phyloP scores from a whole-genome alignment of 2,329 filamentous ascomycete genomes.

The Graphiopsis chlorocephala region DNA sequence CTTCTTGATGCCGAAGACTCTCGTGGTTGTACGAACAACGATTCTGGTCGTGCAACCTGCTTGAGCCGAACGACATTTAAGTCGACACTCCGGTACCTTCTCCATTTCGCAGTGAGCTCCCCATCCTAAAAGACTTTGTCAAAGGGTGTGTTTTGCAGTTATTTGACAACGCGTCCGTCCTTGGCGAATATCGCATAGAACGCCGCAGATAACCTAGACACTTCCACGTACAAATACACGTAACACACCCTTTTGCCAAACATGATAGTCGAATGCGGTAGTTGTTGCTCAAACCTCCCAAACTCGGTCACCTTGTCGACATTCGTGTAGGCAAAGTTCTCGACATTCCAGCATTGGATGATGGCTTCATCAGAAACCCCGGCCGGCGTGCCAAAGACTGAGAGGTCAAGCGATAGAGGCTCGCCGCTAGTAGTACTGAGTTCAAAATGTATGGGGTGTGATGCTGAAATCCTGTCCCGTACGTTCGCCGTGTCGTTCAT shows the following conservation, averaged over 20 bases:
- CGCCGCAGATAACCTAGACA: neutral
- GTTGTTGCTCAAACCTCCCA: neutral
- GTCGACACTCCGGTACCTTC: neutral
- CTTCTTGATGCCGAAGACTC: neutral
- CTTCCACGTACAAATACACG: constrained; percentile 1
- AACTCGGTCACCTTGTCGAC: constrained; percentile 1
- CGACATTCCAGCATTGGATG: neutral
- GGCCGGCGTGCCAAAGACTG: neutral
- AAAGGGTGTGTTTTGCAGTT: neutral
- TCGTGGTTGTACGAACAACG: neutral
- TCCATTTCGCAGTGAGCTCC: neutral
- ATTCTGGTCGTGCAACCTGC: neutral
- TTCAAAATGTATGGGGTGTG: constrained; percentile 1
- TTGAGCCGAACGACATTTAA: neutral
- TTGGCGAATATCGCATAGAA: constrained; percentile 1
- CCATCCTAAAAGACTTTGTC: neutral
- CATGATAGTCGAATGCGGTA: neutral
- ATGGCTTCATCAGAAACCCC: neutral
- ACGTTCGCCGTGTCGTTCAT: neutral
- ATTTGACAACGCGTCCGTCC: neutral
- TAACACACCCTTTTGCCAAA: neutral
- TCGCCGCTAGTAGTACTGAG: neutral
- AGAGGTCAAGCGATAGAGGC: constrained; percentile 2
- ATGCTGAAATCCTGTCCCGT: neutral
- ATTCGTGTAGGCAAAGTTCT: neutral